A percentile compares a stretch with the other conserved stretches of the same genome.
These are phyloP conservation scores for Taiwanofungus camphoratus DNA, from an alignment of 1,284 basidiomycete genomes.

Conservation along the genomic window DNA sequence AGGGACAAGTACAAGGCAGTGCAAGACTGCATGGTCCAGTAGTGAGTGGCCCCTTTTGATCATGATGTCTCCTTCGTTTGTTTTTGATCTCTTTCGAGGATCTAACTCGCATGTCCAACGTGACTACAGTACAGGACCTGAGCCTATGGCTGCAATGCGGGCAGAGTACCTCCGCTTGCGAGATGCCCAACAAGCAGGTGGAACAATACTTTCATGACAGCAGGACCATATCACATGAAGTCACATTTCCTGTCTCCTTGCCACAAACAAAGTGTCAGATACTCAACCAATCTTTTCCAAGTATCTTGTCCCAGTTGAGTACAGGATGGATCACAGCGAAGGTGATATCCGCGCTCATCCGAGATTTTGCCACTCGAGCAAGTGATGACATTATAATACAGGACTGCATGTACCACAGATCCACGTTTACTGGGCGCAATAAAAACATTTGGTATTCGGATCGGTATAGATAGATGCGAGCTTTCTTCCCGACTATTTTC, in stretches of 20 bases:
- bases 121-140: constrained; percentile 55
- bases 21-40: constrained; percentile 78
- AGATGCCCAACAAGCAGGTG: constrained; percentile 28
- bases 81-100: background rate
- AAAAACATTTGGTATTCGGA: too few species aligned
- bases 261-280: too few species aligned
- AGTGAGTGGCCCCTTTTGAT: constrained; percentile 45
- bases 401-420: too few species aligned
- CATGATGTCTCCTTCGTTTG: background rate
- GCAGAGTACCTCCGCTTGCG: constrained; percentile 70
- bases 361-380: too few species aligned
- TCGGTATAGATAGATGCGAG: too few species aligned
- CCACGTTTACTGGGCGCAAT: too few species aligned
- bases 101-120: constrained; percentile 6
- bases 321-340: too few species aligned
- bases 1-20: constrained; percentile 62
- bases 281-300: too few species aligned
- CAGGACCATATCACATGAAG: background rate
- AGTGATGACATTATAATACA: too few species aligned
- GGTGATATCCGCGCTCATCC: too few species aligned
- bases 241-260: background rate
- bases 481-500: constrained; percentile 4
- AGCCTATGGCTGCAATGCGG: constrained; percentile 66
- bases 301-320: too few species aligned
- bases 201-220: constrained; percentile 11